phyloP scores from a whole-genome alignment of 2,329 filamentous ascomycete genomes.

The Venturia nashicola region DNA sequence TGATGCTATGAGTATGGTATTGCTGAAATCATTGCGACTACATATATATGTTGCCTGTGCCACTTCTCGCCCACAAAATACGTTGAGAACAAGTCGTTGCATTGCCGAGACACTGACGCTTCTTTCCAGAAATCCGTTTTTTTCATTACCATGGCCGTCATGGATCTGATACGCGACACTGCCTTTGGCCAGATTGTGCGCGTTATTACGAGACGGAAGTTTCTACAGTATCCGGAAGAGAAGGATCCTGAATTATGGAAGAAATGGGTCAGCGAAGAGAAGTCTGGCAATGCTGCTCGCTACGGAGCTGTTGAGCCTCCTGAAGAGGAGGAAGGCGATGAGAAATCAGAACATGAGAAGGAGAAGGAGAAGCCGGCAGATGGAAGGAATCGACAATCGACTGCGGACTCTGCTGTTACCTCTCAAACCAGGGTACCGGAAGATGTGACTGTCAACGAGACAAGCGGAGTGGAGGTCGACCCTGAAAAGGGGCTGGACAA shows the following conservation, averaged over 20 bases:
- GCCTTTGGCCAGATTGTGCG: conserved; percentile 35
- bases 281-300: conserved; percentile 35
- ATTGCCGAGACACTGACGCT: no score
- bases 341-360: conserved; percentile 8
- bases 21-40: neutral
- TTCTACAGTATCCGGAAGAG: conserved; percentile 35
- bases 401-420: conserved; percentile 12
- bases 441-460: conserved; percentile 18
- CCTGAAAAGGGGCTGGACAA: conserved; percentile 40
- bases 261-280: conserved; percentile 27
- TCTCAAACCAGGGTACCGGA: conserved; percentile 14
- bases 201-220: conserved; percentile 27
- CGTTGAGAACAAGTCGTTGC: neutral
- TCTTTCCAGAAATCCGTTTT: neutral
- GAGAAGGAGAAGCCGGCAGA: conserved; percentile 7
- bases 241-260: conserved; percentile 14
- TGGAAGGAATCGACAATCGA: neutral
- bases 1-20: neutral
- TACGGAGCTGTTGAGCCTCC: conserved; percentile 26
- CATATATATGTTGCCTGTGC: neutral
- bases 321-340: neutral
- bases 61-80: neutral
- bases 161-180: conserved; percentile 23
- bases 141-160: neutral
- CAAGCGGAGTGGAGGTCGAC: conserved; percentile 23